A percentile compares a stretch with the other conserved stretches of the same genome.
These are phyloP conservation scores for Pseudoneurospora amorphoporcata DNA, from an alignment of 495 filamentous ascomycete genomes.

Conservation along the genomic window DNA sequence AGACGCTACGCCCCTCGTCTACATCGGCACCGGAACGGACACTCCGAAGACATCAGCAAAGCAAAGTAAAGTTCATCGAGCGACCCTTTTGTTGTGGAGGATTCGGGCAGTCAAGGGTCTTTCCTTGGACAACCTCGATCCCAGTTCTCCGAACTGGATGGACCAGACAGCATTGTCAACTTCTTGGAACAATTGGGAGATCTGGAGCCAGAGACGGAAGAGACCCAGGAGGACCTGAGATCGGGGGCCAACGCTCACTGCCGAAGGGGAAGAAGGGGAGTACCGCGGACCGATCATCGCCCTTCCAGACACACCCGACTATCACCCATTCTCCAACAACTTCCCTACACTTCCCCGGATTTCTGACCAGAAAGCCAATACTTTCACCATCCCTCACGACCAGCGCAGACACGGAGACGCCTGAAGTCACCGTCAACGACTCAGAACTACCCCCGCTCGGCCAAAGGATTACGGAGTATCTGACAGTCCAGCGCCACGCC, in stretches of 20 bases:
- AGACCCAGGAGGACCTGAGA: no score
- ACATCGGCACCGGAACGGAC: no score
- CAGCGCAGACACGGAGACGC: no score
- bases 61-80: neutral
- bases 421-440: no score
- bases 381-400: no score
- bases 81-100: neutral
- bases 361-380: no score
- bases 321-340: neutral
- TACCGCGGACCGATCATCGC: neutral
- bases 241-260: no score
- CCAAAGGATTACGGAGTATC: no score
- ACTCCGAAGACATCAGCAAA: neutral
- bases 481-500: no score
- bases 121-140: neutral
- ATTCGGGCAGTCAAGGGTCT: neutral
- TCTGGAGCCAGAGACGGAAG: neutral
- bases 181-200: neutral
- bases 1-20: no score
- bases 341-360: no score
- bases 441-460: no score
- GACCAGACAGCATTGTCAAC: neutral
- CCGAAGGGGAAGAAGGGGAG: neutral
- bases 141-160: neutral
- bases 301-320: neutral